phyloP scores from a whole-genome alignment of 257 asterid genomes.

The Anisodus acutangulus region DNA sequence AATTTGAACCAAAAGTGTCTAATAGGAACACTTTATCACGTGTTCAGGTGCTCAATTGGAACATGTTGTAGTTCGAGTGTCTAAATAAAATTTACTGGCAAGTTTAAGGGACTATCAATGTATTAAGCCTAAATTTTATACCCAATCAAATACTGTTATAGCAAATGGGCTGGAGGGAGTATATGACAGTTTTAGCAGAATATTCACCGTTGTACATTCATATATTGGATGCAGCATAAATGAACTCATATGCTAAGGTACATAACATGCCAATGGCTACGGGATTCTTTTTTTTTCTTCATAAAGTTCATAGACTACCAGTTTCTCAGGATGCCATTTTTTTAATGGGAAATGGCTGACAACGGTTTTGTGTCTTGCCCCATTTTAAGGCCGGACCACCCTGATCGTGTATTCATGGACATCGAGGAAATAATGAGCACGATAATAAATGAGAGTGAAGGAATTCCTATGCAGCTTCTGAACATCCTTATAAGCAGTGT shows the following conservation, averaged over 20 bases:
- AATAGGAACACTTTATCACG: too few species aligned
- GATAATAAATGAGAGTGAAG: conserved; percentile 59
- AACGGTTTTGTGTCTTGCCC: conserved; percentile 30
- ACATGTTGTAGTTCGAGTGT: too few species aligned
- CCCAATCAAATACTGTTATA: background rate
- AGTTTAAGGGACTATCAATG: too few species aligned
- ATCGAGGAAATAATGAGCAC: conserved; percentile 58
- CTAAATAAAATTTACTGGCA: too few species aligned
- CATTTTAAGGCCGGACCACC: conserved; percentile 51
- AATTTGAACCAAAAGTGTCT: too few species aligned
- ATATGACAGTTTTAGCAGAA: conserved; percentile 1
- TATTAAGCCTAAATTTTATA: background rate
- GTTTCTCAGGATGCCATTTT: background rate
- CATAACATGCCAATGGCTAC: conserved; percentile 1
- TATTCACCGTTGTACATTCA: background rate
- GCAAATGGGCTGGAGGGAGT: conserved; percentile 10
- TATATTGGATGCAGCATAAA: conserved; percentile 12
- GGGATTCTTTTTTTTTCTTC: background rate
- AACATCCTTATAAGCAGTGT: conserved; percentile 58
- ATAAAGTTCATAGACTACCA: conserved; percentile 1
- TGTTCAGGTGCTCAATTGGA: too few species aligned
- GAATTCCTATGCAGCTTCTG: conserved; percentile 56
- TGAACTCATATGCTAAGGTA: conserved; percentile 3
- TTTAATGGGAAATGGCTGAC: conserved; percentile 15
- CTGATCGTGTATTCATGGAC: conserved; percentile 43